Evolutionary conservation across 129 eudicot genomes (phyloP).

Genomic region (Pittosporum tobira): DNA sequence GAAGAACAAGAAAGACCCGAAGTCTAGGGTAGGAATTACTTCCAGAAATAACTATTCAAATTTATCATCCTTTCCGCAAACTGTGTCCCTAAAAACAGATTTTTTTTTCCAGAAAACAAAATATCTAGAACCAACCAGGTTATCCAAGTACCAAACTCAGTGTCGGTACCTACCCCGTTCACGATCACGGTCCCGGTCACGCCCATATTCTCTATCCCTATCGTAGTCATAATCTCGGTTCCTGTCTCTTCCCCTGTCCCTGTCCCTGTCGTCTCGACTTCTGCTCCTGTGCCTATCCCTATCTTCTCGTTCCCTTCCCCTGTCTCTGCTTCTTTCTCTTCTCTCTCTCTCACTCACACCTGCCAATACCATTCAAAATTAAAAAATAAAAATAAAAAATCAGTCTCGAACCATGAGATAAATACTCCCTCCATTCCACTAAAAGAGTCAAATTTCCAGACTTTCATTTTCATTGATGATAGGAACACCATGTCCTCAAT

Average conservation of each 20-base stretch:
- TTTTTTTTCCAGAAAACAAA: not conserved
- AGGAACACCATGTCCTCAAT: no score
- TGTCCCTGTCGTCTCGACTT: constrained; percentile 71
- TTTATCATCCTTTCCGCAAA: constrained; percentile 1
- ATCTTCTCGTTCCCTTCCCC: constrained; percentile 34
- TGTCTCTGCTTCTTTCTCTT: constrained; percentile 42
- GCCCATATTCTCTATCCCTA: constrained; percentile 50
- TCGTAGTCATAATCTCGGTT: constrained; percentile 40
- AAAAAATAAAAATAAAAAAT: not conserved
- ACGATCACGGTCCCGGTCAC: constrained; percentile 48
- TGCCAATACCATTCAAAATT: constrained; percentile 15
- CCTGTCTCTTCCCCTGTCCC: constrained; percentile 58
- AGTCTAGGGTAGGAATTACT: not conserved
- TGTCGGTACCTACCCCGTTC: constrained; percentile 51
- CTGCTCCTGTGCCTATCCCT: constrained; percentile 52
- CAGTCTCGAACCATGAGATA: no score
- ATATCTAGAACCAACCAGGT: not conserved
- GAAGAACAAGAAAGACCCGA: no score
- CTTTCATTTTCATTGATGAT: no score
- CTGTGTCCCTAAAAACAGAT: not conserved
- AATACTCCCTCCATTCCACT: no score
- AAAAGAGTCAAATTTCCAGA: no score
- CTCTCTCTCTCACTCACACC: constrained; percentile 60
- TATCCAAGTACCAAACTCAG: constrained; percentile 6
- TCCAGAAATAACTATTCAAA: constrained; percentile 2